phyloP scores from a whole-genome alignment of 805 yeast species.

The Myxozyma nipponensis region DNA sequence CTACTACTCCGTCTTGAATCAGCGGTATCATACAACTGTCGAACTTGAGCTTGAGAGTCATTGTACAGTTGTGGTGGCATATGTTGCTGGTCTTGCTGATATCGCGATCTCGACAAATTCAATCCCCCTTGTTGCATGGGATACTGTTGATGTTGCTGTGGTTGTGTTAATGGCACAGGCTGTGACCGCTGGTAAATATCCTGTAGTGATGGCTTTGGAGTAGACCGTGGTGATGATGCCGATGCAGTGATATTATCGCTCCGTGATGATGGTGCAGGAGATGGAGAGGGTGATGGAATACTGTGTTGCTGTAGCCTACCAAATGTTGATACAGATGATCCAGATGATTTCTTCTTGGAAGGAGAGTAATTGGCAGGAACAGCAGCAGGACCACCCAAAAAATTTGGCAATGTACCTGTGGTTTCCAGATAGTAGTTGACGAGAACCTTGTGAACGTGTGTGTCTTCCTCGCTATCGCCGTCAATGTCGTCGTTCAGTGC shows the following conservation, averaged over 20 bases:
- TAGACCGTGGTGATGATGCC: slow-evolving; percentile 3
- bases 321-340: background rate
- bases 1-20: slow-evolving; percentile 22
- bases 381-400: slow-evolving; percentile 22
- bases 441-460: slow-evolving; percentile 21
- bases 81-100: background rate
- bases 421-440: slow-evolving; percentile 15
- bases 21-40: slow-evolving; percentile 9
- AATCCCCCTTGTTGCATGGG: background rate
- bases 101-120: background rate
- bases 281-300: background rate
- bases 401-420: slow-evolving; percentile 15
- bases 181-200: slow-evolving; percentile 23
- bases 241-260: background rate
- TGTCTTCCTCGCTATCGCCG: slow-evolving; percentile 26
- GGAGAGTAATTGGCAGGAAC: background rate
- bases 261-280: background rate
- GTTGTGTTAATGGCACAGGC: background rate
- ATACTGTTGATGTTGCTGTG: slow-evolving; percentile 1
- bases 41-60: background rate
- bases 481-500: slow-evolving; percentile 14
- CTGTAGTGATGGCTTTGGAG: slow-evolving; percentile 19
- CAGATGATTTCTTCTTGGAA: background rate
- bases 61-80: slow-evolving; percentile 4
- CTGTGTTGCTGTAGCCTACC: background rate